A percentile compares a stretch with the other conserved stretches of the same genome.
Evolutionary conservation across 2,329 filamentous ascomycete genomes (phyloP).

Genomic region (Ophiostoma sp.): DNA sequence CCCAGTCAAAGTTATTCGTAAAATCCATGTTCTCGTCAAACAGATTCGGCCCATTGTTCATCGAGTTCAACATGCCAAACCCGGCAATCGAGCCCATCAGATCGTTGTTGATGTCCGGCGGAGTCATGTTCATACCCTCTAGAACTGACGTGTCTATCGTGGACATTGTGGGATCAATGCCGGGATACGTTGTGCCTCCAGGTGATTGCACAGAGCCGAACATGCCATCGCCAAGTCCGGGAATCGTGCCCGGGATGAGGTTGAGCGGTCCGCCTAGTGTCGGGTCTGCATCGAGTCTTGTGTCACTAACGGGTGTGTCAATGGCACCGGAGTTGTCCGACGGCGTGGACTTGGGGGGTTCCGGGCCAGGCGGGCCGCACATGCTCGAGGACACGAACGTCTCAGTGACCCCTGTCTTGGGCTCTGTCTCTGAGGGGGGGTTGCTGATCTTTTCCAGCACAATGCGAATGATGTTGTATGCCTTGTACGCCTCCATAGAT

Average conservation of each 20-base stretch:
- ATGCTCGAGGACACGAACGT: slow-evolving; percentile 4
- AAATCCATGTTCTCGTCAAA: slow-evolving; percentile 40
- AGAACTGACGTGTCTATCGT: slow-evolving; percentile 27
- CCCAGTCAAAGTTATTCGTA: slow-evolving; percentile 54
- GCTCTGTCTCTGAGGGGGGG: background rate
- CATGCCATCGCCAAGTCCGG: slow-evolving; percentile 7
- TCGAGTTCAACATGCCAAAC: slow-evolving; percentile 46
- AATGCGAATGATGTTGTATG: slow-evolving; percentile 70
- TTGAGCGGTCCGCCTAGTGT: slow-evolving; percentile 36
- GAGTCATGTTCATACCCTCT: slow-evolving; percentile 25
- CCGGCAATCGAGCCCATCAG: slow-evolving; percentile 30
- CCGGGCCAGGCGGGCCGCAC: background rate
- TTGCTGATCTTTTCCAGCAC: slow-evolving; percentile 72
- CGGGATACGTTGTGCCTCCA: slow-evolving; percentile 40
- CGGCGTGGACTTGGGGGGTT: slow-evolving; percentile 12
- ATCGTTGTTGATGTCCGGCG: slow-evolving; percentile 38
- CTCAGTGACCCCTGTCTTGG: background rate
- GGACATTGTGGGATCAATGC: slow-evolving; percentile 40
- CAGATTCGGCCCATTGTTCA: slow-evolving; percentile 27
- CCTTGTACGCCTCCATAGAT: slow-evolving; percentile 88
- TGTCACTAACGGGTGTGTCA: slow-evolving; percentile 24
- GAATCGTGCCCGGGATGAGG: slow-evolving; percentile 37
- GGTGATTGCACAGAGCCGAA: slow-evolving; percentile 36
- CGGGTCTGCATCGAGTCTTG: slow-evolving; percentile 38
- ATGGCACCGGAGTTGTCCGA: slow-evolving; percentile 13